Base-by-base conservation (phyloP, 306 rosid species). In the Trichosanthes truncata region DNA sequence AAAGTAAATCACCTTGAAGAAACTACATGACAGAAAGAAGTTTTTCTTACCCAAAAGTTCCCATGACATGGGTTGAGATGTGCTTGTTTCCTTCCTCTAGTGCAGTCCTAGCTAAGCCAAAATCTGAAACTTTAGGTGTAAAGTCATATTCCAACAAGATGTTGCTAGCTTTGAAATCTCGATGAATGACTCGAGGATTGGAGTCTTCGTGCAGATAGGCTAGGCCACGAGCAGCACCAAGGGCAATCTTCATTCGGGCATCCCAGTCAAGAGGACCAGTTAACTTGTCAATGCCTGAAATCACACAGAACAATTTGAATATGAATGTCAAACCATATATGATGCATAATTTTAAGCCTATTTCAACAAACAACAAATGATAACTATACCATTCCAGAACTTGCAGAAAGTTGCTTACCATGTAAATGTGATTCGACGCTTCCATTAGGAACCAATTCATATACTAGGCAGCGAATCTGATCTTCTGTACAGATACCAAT, bases 1-100 rank as follows among this genome's bases (percentile, higher is more conserved):
- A 48, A 72, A 73, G 36, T 9, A 72, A 79, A 76, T 71, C 59
- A 73, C 17, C 26, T 43, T 46, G 59, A 38, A 55, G 52, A 10
- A 60, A 36, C 61, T 66, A 25, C 55, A 29, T 21, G 52, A 21
- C 7, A 41, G 36, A 36, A 4, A 56, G 17, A 5, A 45, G 57
- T 43, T 5, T 41, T 33, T 20, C n/a, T 83, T 88, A 95, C 99
- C 99, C 99, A 66, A 95, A 93, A 76, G 99, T 95, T 78, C 99
- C 99, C 99, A 95, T 95, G 66, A 95, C 97, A 82, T 95, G 99
- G 7, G 99, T 93, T 56, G 99, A 95, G 84, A 95, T 95, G 78
- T 95, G 99, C 84, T 88, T 90, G 85, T 89, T 88, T 66, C 93
- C 97, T 84, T 91, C 97, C 26, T 90, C 98, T 40, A 93, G 72